Conservation (phyloP, 495 filamentous ascomycete species). For the Penicillium taxi region DNA sequence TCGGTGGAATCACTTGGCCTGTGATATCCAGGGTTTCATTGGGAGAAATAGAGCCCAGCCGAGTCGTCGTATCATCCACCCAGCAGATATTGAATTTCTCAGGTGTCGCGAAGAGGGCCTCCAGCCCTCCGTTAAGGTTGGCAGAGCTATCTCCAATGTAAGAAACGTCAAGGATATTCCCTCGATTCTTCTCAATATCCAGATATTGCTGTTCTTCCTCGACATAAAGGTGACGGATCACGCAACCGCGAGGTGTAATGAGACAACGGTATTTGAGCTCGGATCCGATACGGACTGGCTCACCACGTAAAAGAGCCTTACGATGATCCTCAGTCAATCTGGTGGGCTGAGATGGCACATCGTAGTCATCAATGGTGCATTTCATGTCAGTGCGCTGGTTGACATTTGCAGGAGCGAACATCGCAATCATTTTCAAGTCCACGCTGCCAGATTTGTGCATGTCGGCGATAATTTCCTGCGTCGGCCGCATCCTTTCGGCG, state of each 20-base stretch:
- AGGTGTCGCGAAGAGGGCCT: slow-evolving; percentile 36
- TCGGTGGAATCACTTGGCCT: slow-evolving; percentile 28
- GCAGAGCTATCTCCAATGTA: slow-evolving; percentile 31
- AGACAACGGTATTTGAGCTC: slow-evolving; percentile 44
- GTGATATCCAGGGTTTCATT: slow-evolving; percentile 14
- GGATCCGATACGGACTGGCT: slow-evolving; percentile 30
- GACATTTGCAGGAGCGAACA: slow-evolving; percentile 49
- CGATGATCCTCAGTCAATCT: slow-evolving; percentile 35
- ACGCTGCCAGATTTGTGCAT: slow-evolving; percentile 43
- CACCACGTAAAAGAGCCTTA: slow-evolving; percentile 34
- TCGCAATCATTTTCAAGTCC: slow-evolving; percentile 41
- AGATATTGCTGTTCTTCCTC: slow-evolving; percentile 75
- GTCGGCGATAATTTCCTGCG: slow-evolving; percentile 40
- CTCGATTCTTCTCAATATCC: slow-evolving; percentile 57
- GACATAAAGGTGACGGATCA: slow-evolving; percentile 63
- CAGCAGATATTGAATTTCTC: slow-evolving; percentile 40
- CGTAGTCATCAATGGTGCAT: slow-evolving; percentile 38
- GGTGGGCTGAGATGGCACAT: slow-evolving; percentile 28
- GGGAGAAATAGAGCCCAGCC: slow-evolving; percentile 20
- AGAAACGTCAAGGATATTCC: slow-evolving; percentile 22
- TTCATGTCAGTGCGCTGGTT: slow-evolving; percentile 46
- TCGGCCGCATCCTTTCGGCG: slow-evolving; percentile 31
- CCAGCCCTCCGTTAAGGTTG: slow-evolving; percentile 37
- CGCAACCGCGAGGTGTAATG: slow-evolving; percentile 71
- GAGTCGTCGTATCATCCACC: slow-evolving; percentile 27